These are phyloP conservation scores for Wickerhamiella bombiphila DNA, from an alignment of 805 yeast genomes.

Conservation along the genomic window DNA sequence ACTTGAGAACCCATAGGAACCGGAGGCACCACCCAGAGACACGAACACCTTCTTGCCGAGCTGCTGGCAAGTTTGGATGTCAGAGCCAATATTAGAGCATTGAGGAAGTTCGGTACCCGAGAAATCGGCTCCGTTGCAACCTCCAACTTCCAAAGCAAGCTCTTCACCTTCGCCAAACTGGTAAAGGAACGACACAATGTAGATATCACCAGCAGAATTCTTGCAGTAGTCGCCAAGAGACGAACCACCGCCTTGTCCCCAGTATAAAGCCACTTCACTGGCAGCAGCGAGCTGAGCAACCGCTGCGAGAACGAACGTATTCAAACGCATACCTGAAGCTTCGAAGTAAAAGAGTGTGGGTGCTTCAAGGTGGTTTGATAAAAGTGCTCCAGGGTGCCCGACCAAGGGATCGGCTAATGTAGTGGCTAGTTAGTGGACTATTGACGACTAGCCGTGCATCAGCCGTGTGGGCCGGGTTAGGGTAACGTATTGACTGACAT, in stretches of 20 bases:
- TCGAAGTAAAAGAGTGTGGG: conserved; percentile 1
- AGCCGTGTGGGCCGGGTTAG: no score
- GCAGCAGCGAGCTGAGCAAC: conserved; percentile 21
- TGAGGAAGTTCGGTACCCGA: conserved; percentile 29
- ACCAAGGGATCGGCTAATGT: no score
- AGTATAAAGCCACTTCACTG: conserved; percentile 59
- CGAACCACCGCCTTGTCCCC: conserved; percentile 76
- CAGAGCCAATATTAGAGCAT: conserved; percentile 39
- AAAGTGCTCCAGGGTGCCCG: no score
- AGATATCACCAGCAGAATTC: conserved; percentile 46
- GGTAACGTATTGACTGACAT: no score
- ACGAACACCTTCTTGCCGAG: conserved; percentile 65
- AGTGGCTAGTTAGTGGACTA: no score
- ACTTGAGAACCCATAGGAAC: conserved; percentile 37
- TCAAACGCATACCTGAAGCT: no score
- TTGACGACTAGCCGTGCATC: no score
- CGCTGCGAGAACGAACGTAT: no score
- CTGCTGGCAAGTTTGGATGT: conserved; percentile 60
- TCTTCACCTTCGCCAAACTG: conserved; percentile 34
- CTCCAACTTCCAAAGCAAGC: conserved; percentile 41
- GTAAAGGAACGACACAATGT: conserved; percentile 52
- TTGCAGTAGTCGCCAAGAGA: conserved; percentile 51
- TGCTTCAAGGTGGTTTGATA: no score
- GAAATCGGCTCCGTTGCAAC: conserved; percentile 23
- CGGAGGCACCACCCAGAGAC: conserved; percentile 64